Percentiles rank a stretch among this genome's conserved stretches.
These are phyloP conservation scores for Prunus kanzakura DNA, from an alignment of 306 rosid genomes.

Conservation along the genomic window DNA sequence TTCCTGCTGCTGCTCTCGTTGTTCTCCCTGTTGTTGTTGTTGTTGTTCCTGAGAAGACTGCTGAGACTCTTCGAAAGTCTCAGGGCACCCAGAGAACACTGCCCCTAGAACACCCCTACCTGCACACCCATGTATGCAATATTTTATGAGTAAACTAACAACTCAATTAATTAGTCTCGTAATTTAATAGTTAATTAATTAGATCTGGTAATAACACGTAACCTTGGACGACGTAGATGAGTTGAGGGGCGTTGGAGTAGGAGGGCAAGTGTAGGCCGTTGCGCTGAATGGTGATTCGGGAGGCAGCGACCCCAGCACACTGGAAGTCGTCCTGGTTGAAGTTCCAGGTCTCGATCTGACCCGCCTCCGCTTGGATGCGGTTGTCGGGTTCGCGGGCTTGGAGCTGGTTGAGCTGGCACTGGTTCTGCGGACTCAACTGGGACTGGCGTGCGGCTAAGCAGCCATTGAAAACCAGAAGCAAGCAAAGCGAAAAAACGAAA, in stretches of 20 bases:
- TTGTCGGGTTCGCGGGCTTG: conserved; percentile 39
- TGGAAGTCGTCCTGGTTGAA: conserved; percentile 33
- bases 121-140: not conserved
- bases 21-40: not conserved
- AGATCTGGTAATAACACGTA: too few species aligned
- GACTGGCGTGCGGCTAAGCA: conserved; percentile 18
- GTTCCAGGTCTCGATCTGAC: conserved; percentile 41
- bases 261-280: conserved; percentile 51
- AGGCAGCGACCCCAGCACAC: conserved; percentile 36
- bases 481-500: conserved; percentile 31
- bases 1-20: not conserved
- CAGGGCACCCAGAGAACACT: conserved; percentile 41
- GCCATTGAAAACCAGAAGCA: conserved; percentile 36
- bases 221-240: conserved; percentile 37
- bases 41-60: not conserved
- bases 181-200: too few species aligned
- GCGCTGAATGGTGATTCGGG: conserved; percentile 29
- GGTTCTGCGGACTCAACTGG: not conserved
- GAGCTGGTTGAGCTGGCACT: conserved; percentile 33
- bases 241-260: conserved; percentile 36
- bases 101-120: conserved; percentile 33
- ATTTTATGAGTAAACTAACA: not conserved
- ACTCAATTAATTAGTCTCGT: not conserved
- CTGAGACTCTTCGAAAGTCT: conserved; percentile 33
- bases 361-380: conserved; percentile 34